A percentile compares a stretch with the other conserved stretches of the same genome.
These are phyloP conservation scores for Medicago lupulina DNA, from an alignment of 306 rosid genomes.

Conservation along the genomic window DNA sequence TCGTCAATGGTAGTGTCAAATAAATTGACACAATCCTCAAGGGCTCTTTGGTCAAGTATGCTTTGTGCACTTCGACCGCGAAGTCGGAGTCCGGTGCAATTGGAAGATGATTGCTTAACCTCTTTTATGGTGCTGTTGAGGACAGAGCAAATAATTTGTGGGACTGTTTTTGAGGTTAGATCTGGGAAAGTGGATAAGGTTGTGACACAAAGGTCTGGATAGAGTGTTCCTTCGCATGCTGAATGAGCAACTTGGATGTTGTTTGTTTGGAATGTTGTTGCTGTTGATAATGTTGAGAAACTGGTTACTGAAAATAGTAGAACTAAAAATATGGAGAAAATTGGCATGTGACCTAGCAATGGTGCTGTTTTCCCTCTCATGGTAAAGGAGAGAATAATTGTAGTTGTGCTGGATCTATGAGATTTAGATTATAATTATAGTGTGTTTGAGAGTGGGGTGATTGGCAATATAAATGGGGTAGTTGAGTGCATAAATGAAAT, in stretches of 20 bases:
- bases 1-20: slow-evolving; percentile 57
- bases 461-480: background rate
- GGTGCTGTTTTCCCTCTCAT: slow-evolving; percentile 31
- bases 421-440: background rate
- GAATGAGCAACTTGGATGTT: slow-evolving; percentile 61
- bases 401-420: background rate
- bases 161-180: slow-evolving; percentile 61
- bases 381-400: slow-evolving; percentile 12
- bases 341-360: slow-evolving; percentile 25
- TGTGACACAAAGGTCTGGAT: slow-evolving; percentile 73
- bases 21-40: slow-evolving; percentile 74
- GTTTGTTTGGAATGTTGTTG: slow-evolving; percentile 33
- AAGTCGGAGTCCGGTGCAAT: slow-evolving; percentile 44
- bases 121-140: slow-evolving; percentile 55
- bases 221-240: slow-evolving; percentile 75
- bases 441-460: background rate
- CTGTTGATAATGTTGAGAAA: slow-evolving; percentile 2
- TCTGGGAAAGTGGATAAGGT: slow-evolving; percentile 64
- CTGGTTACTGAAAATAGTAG: slow-evolving; percentile 37
- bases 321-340: slow-evolving; percentile 21
- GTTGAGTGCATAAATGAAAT: slow-evolving; percentile 15
- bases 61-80: background rate
- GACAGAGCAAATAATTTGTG: slow-evolving; percentile 54
- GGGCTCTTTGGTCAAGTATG: slow-evolving; percentile 50
- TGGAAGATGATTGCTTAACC: slow-evolving; percentile 56